Evolutionary conservation across 148 eudicot genomes (phyloP), one percentile per base, ranked within the genome.

Genomic region (Selenicereus undatus): DNA sequence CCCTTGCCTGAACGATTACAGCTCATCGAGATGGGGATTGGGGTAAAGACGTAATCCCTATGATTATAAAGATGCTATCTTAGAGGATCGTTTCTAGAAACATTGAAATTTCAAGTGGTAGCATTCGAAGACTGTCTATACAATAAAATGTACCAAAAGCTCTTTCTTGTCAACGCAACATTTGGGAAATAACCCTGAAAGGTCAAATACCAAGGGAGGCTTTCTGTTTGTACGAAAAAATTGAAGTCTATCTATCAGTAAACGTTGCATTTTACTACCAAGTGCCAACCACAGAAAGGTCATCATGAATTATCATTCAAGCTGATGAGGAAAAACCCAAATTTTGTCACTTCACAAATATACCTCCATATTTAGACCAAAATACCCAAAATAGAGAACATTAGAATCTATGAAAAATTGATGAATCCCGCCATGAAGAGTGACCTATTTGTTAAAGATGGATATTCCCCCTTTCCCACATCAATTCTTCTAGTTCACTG

Each of bases 361-460:
- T 32, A 54, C 60, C 22, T 36, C n/a, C 12, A 12, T 12, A 39
- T 8, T 27, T 50, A 72, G 27, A 72, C 22, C 1, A 10, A 29
- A 68, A 39, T 42, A 62, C 62, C 43, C 48, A 71, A 32, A 35
- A 72, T 60, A 51, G 54, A 54, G 27, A 73, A 56, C 69, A 76
- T 12, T 5, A 70, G 27, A 36, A 24, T 48, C 52, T 52, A 65
- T 27, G 69, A 76, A 69, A 68, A 16, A 70, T n/a, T 10, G 66
- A 75, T 51, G 74, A 71, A 80, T 80, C 75, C 62, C 83, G 64
- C 45, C 8, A 51, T 36, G 24, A 58, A 60, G 35, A n/a, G 68
- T 30, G 48, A 48, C 69, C 79, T 71, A 58, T 58, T 58, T 81
- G 77, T 45, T 71, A 48, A 27, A 79, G 75, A 83, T 73, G 60